These are phyloP conservation scores for Turritis glabra DNA, from an alignment of 345 rosid species.

Conservation along the genomic window DNA sequence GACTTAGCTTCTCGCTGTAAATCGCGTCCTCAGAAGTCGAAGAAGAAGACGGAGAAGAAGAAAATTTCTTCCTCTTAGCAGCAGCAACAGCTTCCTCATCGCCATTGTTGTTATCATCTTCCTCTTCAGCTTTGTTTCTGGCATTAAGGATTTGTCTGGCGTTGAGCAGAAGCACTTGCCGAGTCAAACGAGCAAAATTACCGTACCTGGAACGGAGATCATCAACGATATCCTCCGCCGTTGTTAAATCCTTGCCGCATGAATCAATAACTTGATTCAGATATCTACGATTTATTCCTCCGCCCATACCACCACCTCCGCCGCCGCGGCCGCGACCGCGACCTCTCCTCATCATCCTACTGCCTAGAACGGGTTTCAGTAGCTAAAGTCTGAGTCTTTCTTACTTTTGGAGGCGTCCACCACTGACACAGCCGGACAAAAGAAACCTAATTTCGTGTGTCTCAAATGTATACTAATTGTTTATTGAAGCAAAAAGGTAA, in stretches of 20 bases:
- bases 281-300: conserved; percentile 38
- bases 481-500: background rate
- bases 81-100: conserved; percentile 20
- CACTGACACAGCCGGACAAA: background rate
- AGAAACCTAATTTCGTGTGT: background rate
- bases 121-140: background rate
- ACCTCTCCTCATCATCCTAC: background rate
- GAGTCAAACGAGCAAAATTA: conserved; percentile 46
- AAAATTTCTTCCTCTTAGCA: conserved; percentile 36
- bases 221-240: conserved; percentile 54
- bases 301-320: conserved; percentile 46
- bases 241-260: conserved; percentile 35
- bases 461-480: background rate
- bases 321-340: background rate
- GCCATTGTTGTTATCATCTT: conserved; percentile 22
- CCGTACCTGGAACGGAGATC: conserved; percentile 53
- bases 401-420: background rate
- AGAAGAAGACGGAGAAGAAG: conserved; percentile 4
- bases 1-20: conserved; percentile 48
- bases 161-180: conserved; percentile 38
- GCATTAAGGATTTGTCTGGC: conserved; percentile 41
- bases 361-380: background rate
- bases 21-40: conserved; percentile 54
- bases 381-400: background rate
- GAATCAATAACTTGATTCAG: conserved; percentile 47